Percentiles rank a stretch among this genome's conserved stretches.
phyloP scores from a whole-genome alignment of 139 green algal species.

The Deuterostichococcus epilithicus region DNA sequence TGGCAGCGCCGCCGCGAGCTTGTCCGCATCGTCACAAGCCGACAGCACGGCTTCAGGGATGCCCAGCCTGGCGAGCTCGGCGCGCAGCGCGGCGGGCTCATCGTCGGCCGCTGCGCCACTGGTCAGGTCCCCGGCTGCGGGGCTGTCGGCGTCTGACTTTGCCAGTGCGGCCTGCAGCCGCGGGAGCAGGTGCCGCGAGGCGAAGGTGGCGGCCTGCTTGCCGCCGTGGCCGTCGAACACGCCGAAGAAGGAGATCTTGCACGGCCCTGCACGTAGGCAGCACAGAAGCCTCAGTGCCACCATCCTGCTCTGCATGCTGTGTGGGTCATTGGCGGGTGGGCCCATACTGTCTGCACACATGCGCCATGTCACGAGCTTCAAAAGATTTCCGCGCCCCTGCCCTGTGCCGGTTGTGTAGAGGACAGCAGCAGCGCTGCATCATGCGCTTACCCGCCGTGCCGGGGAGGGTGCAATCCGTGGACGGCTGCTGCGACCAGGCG shows the following conservation, averaged over 20 bases:
- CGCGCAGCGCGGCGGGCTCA: constrained; percentile 8
- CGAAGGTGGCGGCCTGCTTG: constrained; percentile 43
- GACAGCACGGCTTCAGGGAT: neutral
- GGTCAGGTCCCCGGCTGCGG: neutral
- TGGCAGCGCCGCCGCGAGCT: neutral
- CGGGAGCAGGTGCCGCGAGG: constrained; percentile 51
- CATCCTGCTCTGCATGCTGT: neutral
- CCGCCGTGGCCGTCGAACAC: constrained; percentile 70
- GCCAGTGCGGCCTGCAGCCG: constrained; percentile 38
- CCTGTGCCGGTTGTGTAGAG: no score
- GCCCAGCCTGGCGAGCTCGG: neutral
- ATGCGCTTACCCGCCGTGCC: neutral
- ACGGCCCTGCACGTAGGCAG: neutral
- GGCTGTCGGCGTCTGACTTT: neutral
- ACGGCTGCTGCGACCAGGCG: constrained; percentile 39
- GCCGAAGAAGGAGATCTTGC: constrained; percentile 33
- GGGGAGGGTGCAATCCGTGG: neutral
- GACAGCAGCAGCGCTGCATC: neutral
- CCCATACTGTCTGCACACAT: constrained; percentile 12
- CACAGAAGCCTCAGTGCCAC: neutral
- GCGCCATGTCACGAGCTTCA: neutral
- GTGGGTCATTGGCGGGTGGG: neutral
- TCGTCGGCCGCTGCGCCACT: constrained; percentile 8
- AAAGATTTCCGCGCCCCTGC: no score
- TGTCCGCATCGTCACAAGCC: neutral